These are phyloP conservation scores for Pleurotus giganteus DNA, from an alignment of 768 basidiomycete genomes.

Conservation along the genomic window DNA sequence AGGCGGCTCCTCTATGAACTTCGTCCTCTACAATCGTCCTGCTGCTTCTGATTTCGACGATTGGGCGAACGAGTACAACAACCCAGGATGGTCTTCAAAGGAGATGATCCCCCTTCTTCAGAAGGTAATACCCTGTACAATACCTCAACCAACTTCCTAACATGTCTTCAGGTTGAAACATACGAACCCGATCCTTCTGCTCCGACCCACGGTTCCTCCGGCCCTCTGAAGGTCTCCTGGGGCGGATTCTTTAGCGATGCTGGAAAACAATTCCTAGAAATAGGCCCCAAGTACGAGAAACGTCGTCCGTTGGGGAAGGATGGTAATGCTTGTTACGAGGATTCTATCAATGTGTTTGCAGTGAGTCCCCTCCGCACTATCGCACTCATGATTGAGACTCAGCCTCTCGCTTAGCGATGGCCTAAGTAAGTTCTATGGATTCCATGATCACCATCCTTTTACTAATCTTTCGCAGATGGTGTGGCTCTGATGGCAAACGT, in stretches of 20 bases:
- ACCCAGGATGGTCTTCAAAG: conserved; percentile 22
- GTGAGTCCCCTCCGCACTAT: not conserved
- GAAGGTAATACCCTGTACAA: conserved; percentile 15
- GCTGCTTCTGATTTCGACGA: conserved; percentile 26
- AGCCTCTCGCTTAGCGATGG: not conserved
- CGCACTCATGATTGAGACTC: not conserved
- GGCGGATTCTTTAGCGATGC: conserved; percentile 31
- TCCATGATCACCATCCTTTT: not conserved
- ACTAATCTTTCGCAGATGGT: not conserved
- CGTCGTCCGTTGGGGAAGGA: conserved; percentile 5
- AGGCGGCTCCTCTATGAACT: conserved; percentile 18
- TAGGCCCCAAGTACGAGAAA: conserved; percentile 34
- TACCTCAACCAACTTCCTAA: not conserved
- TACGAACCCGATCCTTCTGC: conserved; percentile 28
- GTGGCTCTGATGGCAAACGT: not conserved
- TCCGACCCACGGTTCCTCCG: conserved; percentile 33
- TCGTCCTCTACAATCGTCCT: conserved; percentile 20
- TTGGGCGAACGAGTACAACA: conserved; percentile 20
- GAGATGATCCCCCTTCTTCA: conserved; percentile 23
- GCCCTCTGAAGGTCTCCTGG: conserved; percentile 37
- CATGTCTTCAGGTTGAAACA: conserved; percentile 30
- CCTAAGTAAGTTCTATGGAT: conserved; percentile 6
- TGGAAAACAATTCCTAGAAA: conserved; percentile 35
- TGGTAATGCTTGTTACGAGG: conserved; percentile 6
- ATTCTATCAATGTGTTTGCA: conserved; percentile 5